phyloP scores from a whole-genome alignment of 345 rosid species.

The sweet orange (Citrus sinensis) region DVS_A1.0 CM039166.1:24051001-24051500 shows the following conservation, averaged over 20 bases:
- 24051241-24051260: constrained; percentile 81
- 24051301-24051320: constrained; percentile 3
- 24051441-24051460: background rate
- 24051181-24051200: constrained; percentile 29
- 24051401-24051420: background rate
- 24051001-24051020: background rate
- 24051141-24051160: background rate
- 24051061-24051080: background rate
- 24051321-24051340: background rate
- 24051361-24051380: background rate
- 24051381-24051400: background rate
- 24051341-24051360: background rate
- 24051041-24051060: background rate
- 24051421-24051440: background rate
- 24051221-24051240: constrained; percentile 98
- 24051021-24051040: constrained; percentile 6
- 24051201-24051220: constrained; percentile 99
- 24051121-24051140: background rate
- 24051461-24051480: background rate
- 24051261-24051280: constrained; percentile 86
- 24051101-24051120: background rate
- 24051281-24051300: constrained; percentile 52
- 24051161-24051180: background rate
- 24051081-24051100: background rate
- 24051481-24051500: background rate